Evolutionary conservation across 176 grass and related monocot genomes (phyloP).

Genomic region (Oryza glumipatula): DNA sequence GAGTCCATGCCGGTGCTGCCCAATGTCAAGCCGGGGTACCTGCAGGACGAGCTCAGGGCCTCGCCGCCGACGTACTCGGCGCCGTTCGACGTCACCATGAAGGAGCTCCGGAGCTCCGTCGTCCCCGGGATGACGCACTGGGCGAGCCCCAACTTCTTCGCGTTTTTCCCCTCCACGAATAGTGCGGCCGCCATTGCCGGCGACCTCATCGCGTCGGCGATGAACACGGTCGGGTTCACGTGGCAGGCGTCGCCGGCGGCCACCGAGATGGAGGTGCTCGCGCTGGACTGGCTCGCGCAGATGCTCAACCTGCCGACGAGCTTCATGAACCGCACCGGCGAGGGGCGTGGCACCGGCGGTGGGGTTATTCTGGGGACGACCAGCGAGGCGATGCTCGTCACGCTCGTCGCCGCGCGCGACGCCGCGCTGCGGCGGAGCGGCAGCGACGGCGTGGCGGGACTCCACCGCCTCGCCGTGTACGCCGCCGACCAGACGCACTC

Average conservation of each 20-base stretch:
- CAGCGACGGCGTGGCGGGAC: not conserved
- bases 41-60: not conserved
- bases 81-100: constrained; percentile 44
- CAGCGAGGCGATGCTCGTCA: constrained; percentile 63
- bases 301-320: constrained; percentile 36
- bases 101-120: constrained; percentile 29
- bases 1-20: constrained; percentile 42
- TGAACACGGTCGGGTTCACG: constrained; percentile 67
- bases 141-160: constrained; percentile 76
- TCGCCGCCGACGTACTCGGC: not conserved
- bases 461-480: constrained; percentile 42
- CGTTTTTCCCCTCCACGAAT: constrained; percentile 59
- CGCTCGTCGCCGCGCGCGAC: constrained; percentile 53
- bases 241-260: constrained; percentile 53
- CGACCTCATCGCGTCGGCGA: constrained; percentile 59
- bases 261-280: constrained; percentile 59
- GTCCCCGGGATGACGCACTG: constrained; percentile 63
- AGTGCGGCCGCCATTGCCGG: constrained; percentile 59
- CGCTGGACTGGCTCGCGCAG: constrained; percentile 61
- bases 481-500: constrained; percentile 61
- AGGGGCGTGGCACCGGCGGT: constrained; percentile 21
- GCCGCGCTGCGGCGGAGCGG: not conserved
- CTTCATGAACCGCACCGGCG: constrained; percentile 37
- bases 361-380: constrained; percentile 51
- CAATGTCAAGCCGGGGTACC: constrained; percentile 34